These are phyloP conservation scores for Candida krabiensis DNA, from an alignment of 805 yeast species.

Conservation along the genomic window DNA sequence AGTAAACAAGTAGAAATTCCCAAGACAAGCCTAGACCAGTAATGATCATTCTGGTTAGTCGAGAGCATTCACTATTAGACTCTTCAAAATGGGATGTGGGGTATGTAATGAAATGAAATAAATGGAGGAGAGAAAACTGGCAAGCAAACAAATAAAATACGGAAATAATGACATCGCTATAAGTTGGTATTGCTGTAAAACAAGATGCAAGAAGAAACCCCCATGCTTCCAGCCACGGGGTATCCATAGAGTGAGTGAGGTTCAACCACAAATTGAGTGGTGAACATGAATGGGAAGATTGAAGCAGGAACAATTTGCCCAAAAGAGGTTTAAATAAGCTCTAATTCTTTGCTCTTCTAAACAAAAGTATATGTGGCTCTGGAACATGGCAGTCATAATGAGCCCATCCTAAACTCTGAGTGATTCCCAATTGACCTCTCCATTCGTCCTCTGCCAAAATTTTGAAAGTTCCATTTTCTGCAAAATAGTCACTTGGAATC, in stretches of 20 bases:
- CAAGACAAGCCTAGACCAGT: too few relatives aligned
- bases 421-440: constrained; percentile 92
- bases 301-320: not conserved
- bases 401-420: constrained; percentile 96
- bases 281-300: not conserved
- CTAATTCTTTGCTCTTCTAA: constrained; percentile 57
- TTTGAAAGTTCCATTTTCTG: constrained; percentile 91
- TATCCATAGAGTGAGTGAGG: not conserved
- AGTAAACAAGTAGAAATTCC: too few relatives aligned
- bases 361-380: constrained; percentile 93
- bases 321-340: constrained; percentile 4
- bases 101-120: not conserved
- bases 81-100: not conserved
- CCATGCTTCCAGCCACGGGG: not conserved
- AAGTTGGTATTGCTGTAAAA: not conserved
- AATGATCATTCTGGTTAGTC: too few relatives aligned
- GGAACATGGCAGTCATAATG: constrained; percentile 99
- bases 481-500: constrained; percentile 92
- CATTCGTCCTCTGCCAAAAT: constrained; percentile 94
- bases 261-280: too few relatives aligned
- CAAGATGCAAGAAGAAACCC: not conserved
- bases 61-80: constrained; percentile 6
- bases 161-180: not conserved
- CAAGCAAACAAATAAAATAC: not conserved
- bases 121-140: not conserved